A percentile compares a stretch with the other conserved stretches of the same genome.
Conservation (phyloP, 768 basidiomycete genomes). For the Tulasnella sp. region DNA sequence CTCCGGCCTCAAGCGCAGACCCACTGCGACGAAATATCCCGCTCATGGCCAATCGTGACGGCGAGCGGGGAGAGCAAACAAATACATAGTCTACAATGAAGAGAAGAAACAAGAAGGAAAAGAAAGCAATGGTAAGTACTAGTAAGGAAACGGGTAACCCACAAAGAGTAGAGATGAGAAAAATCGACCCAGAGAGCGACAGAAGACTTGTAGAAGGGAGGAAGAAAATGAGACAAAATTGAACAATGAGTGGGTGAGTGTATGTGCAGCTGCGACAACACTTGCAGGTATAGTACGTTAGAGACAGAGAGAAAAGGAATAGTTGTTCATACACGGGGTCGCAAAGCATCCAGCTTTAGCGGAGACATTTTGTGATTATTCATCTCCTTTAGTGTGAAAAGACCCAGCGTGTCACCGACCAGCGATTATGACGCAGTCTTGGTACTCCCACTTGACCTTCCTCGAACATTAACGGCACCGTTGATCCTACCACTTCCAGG, state of each 20-base stretch:
- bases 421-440: constrained; percentile 11
- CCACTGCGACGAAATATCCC: background rate
- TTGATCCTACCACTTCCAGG: constrained; percentile 4
- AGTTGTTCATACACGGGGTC: background rate
- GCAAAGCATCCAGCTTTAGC: constrained; percentile 4
- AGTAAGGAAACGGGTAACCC: background rate
- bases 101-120: background rate
- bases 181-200: background rate
- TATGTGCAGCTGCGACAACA: background rate
- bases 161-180: background rate
- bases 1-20: background rate
- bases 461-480: background rate
- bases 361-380: background rate
- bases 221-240: constrained; percentile 3
- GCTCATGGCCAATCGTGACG: constrained; percentile 14
- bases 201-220: background rate
- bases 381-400: background rate
- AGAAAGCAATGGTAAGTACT: background rate
- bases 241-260: background rate
- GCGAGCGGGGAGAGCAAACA: constrained; percentile 19
- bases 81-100: constrained; percentile 14
- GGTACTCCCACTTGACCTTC: background rate
- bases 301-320: background rate
- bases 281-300: background rate
- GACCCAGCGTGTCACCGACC: background rate